Evolutionary conservation across 2,329 filamentous ascomycete species (phyloP).

Genomic region (Microascus cirrosus): DNA sequence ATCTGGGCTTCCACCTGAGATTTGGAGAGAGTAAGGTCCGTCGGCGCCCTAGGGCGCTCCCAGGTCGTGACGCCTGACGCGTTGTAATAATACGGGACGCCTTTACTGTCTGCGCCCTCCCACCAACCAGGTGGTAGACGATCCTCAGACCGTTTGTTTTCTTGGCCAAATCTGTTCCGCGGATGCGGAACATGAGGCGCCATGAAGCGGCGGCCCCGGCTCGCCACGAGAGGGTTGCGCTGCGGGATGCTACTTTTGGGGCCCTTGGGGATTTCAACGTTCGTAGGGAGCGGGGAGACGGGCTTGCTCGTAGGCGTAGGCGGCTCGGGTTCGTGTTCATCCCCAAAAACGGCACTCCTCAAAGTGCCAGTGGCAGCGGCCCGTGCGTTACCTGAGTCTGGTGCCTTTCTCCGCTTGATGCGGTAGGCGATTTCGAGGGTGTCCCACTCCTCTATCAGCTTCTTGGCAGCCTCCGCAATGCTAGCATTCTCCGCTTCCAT

Average conservation of each 20-base stretch:
- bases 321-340: slow-evolving; percentile 28
- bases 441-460: slow-evolving; percentile 74
- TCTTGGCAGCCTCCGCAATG: slow-evolving; percentile 59
- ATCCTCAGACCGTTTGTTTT: slow-evolving; percentile 18
- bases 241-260: slow-evolving; percentile 50
- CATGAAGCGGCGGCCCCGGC: slow-evolving; percentile 36
- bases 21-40: slow-evolving; percentile 45
- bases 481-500: slow-evolving; percentile 58
- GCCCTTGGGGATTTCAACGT: slow-evolving; percentile 43
- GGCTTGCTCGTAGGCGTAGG: slow-evolving; percentile 25
- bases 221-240: slow-evolving; percentile 23
- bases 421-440: slow-evolving; percentile 84
- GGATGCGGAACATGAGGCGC: slow-evolving; percentile 15
- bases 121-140: slow-evolving; percentile 80
- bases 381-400: slow-evolving; percentile 47
- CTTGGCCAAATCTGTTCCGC: not conserved
- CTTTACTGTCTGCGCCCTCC: slow-evolving; percentile 56
- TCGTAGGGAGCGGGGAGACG: slow-evolving; percentile 29
- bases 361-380: slow-evolving; percentile 10
- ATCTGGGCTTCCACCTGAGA: slow-evolving; percentile 54
- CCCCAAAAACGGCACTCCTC: slow-evolving; percentile 8
- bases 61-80: slow-evolving; percentile 69
- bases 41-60: slow-evolving; percentile 62
- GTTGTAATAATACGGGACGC: slow-evolving; percentile 78
- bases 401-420: slow-evolving; percentile 76